Evolutionary conservation across 257 asterid genomes (phyloP).

Genomic region (Capsicum baccatum): DNA sequence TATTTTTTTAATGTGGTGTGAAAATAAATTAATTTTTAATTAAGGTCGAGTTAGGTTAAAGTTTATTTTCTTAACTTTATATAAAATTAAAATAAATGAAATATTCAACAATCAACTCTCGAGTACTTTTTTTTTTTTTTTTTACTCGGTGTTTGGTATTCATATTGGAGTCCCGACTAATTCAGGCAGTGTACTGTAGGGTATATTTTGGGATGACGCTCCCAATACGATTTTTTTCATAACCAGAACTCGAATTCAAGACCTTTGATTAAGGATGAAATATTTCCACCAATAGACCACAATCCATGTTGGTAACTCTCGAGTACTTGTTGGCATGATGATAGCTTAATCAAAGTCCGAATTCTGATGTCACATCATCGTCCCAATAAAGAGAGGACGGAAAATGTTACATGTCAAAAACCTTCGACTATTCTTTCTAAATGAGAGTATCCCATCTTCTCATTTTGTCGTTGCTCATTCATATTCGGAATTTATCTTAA

Average conservation of each 20-base stretch:
- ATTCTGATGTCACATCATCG: neutral
- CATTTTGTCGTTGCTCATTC: neutral
- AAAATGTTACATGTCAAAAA: neutral
- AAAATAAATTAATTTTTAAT: neutral
- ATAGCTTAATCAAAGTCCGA: neutral
- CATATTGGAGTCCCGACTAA: no score
- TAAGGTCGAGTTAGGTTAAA: neutral
- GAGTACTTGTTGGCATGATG: neutral
- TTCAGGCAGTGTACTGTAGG: no score
- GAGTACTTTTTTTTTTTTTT: no score
- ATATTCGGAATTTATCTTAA: neutral
- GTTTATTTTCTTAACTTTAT: neutral
- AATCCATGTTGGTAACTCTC: no score
- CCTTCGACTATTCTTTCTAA: neutral
- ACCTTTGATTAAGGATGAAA: no score
- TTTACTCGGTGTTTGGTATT: no score
- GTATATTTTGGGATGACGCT: no score
- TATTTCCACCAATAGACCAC: no score
- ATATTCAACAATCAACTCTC: neutral
- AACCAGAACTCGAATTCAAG: no score
- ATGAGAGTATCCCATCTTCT: neutral
- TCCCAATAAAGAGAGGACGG: neutral
- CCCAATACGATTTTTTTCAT: no score
- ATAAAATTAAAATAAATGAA: no score
- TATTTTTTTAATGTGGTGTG: neutral